Evolutionary conservation across 2,329 filamentous ascomycete species (phyloP), one percentile per base, ranked within the genome.

Genomic region (Beauveria medogensis): DNA sequence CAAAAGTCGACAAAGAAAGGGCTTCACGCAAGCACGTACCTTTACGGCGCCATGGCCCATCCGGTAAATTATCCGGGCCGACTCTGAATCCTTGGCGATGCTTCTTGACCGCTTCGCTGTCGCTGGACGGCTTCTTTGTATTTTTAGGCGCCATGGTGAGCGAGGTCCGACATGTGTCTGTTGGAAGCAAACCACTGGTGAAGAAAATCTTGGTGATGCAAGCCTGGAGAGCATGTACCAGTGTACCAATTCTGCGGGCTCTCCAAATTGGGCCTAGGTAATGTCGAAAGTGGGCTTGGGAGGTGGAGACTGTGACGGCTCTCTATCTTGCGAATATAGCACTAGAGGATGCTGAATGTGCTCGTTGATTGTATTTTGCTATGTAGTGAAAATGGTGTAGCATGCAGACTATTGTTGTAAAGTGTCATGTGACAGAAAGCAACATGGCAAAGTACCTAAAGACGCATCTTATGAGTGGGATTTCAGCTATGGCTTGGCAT

Each of bases 51-150:
- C 94, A 91, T 24, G 88, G 88, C 60, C 93, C 92, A 72, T 97
- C 92, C 46, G 93, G 93, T 28, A 97, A 80, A 72, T 97, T 96
- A 43, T 89, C 89, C 34, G 93, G 92, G 0, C 92, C 93, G 61
- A 97, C 89, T 46, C 83, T 83, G 77, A 97, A 97, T 55, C 90
- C 91, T 67, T 89, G 88, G 65, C 77, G 78, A 61, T 75, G 74
- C 70, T 82, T 84, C 69, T 84, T 84, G 18, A 74, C 70, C 8
- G 72, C 75, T 46, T 74, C 66, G 51, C 69, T 70, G 18, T 70
- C 65, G 22, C 71, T 69, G 76, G 74, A 59, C n/a, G 69, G 64
- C 46, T 72, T 68, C 14, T 64, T 63, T n/a, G 66, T 62, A n/a
- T 67, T 67, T 67, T 74, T 73, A 16, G 70, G 66, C 46, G 69